phyloP scores from a whole-genome alignment of 805 yeast genomes.

The Teunomyces stri region DNA sequence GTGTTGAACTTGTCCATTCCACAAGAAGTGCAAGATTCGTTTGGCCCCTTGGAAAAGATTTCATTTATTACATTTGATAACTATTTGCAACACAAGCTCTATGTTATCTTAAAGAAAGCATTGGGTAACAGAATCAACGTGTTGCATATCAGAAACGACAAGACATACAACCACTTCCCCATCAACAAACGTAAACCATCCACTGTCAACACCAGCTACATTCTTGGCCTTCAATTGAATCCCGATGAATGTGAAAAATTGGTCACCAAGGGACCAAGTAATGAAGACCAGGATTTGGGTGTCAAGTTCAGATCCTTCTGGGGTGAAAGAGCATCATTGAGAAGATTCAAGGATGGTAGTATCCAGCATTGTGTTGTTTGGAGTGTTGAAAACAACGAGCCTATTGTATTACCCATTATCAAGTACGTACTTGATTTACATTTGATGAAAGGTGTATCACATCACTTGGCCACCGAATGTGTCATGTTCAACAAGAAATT shows the following conservation, averaged over 20 bases:
- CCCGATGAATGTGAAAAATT: conserved; percentile 73
- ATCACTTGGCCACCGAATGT: conserved; percentile 36
- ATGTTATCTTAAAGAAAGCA: conserved; percentile 54
- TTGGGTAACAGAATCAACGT: conserved; percentile 49
- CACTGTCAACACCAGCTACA: conserved; percentile 29
- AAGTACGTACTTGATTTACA: conserved; percentile 65
- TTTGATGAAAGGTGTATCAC: conserved; percentile 45
- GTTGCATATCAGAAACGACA: conserved; percentile 32
- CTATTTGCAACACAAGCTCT: conserved; percentile 59
- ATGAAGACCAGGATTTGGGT: conserved; percentile 51
- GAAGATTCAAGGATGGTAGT: conserved; percentile 91
- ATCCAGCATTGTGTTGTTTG: conserved; percentile 91
- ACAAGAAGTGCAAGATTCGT: conserved; percentile 42
- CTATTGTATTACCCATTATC: conserved; percentile 64
- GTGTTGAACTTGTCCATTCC: conserved; percentile 52
- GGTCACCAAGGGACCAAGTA: conserved; percentile 83
- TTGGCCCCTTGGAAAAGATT: conserved; percentile 70
- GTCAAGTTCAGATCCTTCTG: conserved; percentile 76
- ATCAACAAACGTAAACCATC: conserved; percentile 55
- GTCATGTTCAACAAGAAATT: conserved; percentile 47
- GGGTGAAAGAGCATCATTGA: conserved; percentile 81
- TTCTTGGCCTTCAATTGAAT: conserved; percentile 66
- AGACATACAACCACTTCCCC: conserved; percentile 29
- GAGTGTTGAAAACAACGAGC: conserved; percentile 54
- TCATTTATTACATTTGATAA: conserved; percentile 68